Evolutionary conservation across 768 basidiomycete genomes (phyloP).

Genomic region (Leccinum disarticulatum): DNA sequence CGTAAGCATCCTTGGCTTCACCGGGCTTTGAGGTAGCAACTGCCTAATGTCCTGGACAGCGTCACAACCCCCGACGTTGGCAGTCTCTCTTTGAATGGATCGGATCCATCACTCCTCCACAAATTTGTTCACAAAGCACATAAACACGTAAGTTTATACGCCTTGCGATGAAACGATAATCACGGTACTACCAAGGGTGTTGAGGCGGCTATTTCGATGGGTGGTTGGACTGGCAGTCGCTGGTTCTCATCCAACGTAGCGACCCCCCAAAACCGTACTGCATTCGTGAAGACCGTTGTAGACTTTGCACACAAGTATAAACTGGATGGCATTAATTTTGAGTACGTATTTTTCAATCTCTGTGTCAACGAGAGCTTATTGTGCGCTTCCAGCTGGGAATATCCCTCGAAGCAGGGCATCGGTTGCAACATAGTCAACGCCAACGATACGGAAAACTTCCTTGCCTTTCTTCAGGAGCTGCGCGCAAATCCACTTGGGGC

Average conservation of each 20-base stretch:
- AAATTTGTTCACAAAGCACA: constrained; percentile 53
- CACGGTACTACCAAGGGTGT: constrained; percentile 43
- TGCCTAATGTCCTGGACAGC: constrained; percentile 20
- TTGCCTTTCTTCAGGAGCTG: constrained; percentile 71
- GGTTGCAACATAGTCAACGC: constrained; percentile 61
- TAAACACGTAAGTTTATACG: constrained; percentile 29
- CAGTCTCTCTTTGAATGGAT: constrained; percentile 35
- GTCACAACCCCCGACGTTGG: constrained; percentile 34
- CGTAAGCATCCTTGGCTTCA: constrained; percentile 34
- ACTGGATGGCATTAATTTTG: constrained; percentile 53
- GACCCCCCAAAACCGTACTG: constrained; percentile 49
- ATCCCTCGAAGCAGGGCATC: constrained; percentile 64
- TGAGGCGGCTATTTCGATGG: constrained; percentile 57
- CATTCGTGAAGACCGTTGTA: constrained; percentile 59
- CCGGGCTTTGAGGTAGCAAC: background rate
- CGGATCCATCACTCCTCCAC: constrained; percentile 51
- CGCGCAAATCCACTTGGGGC: constrained; percentile 50
- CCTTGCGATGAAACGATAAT: background rate
- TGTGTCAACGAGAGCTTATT: background rate
- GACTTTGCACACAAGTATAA: constrained; percentile 48
- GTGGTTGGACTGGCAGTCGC: constrained; percentile 67
- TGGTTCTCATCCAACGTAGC: constrained; percentile 65
- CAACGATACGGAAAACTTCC: constrained; percentile 74
- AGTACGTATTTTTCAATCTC: constrained; percentile 15
- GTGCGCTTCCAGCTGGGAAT: constrained; percentile 74